Evolutionary conservation across 2,329 filamentous ascomycete genomes (phyloP).

Genomic region (Cladosporium velox): DNA sequence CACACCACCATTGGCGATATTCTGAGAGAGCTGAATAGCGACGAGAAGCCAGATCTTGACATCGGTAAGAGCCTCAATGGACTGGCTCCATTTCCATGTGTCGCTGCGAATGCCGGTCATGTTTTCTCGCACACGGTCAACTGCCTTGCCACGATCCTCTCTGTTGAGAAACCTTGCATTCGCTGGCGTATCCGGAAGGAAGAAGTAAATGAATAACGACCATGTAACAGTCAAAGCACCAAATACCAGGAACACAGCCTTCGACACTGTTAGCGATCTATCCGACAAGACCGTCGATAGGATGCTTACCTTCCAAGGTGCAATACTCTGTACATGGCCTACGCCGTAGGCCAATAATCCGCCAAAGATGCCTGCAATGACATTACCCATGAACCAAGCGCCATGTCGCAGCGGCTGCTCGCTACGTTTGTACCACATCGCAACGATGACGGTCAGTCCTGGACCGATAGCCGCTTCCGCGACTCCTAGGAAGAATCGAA

Average conservation of each 20-base stretch:
- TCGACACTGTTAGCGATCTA: constrained; percentile 44
- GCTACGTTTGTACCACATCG: constrained; percentile 24
- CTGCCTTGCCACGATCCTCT: not conserved
- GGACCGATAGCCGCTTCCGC: not conserved
- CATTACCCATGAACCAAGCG: constrained; percentile 22
- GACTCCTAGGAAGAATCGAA: not conserved
- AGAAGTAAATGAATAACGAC: constrained; percentile 53
- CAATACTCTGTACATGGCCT: not conserved
- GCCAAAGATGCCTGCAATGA: not conserved
- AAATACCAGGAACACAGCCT: constrained; percentile 55
- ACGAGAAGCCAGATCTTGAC: constrained; percentile 63
- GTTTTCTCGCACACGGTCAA: constrained; percentile 29
- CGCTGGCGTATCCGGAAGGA: constrained; percentile 65
- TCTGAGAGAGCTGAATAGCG: constrained; percentile 46
- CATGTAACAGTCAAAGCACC: constrained; percentile 52
- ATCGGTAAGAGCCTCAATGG: constrained; percentile 57
- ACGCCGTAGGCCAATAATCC: not conserved
- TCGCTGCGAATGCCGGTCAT: constrained; percentile 45
- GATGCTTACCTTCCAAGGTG: not conserved
- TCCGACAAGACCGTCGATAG: too few species aligned
- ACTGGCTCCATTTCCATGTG: constrained; percentile 55
- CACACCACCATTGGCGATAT: constrained; percentile 54
- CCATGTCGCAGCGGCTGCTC: constrained; percentile 25
- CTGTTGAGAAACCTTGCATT: constrained; percentile 52
- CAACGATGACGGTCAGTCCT: constrained; percentile 20